Evolutionary conservation across 306 rosid genomes (phyloP).

Genomic region (Cucurbita argyrosperma): DNA sequence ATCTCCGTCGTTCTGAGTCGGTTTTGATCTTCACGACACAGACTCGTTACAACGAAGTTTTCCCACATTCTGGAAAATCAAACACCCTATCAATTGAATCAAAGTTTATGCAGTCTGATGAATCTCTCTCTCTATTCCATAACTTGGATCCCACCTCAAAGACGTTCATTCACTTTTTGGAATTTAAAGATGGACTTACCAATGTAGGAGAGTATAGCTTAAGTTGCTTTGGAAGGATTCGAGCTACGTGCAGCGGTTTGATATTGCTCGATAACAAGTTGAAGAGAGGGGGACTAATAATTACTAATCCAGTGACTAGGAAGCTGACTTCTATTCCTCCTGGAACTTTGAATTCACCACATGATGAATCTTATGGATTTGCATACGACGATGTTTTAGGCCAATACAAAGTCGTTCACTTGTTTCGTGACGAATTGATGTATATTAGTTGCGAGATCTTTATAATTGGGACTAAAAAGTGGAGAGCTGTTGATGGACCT

Average conservation of each 20-base stretch:
- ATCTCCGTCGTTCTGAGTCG: slow-evolving; percentile 24
- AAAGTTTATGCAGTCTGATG: slow-evolving; percentile 6
- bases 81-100: slow-evolving; percentile 24
- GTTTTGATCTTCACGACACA: slow-evolving; percentile 28
- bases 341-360: slow-evolving; percentile 21
- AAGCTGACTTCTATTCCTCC: slow-evolving; percentile 24
- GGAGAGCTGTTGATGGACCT: slow-evolving; percentile 38
- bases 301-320: slow-evolving; percentile 42
- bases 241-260: slow-evolving; percentile 37
- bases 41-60: background rate
- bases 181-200: slow-evolving; percentile 12
- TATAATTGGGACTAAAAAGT: slow-evolving; percentile 8
- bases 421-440: slow-evolving; percentile 23
- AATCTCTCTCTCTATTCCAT: slow-evolving; percentile 14
- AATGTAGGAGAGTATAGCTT: slow-evolving; percentile 19
- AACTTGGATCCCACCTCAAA: background rate
- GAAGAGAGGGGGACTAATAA: slow-evolving; percentile 25
- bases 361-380: slow-evolving; percentile 30
- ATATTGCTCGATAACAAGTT: slow-evolving; percentile 26
- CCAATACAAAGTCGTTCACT: slow-evolving; percentile 34
- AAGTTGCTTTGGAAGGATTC: slow-evolving; percentile 20
- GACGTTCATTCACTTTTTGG: slow-evolving; percentile 18
- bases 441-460: slow-evolving; percentile 27
- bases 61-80: background rate
- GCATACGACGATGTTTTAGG: slow-evolving; percentile 9